A percentile compares a stretch with the other conserved stretches of the same genome.
These are phyloP conservation scores for Globisporangium sylvaticum DNA, from an alignment of 352 stramenopile genomes.

Conservation along the genomic window DNA sequence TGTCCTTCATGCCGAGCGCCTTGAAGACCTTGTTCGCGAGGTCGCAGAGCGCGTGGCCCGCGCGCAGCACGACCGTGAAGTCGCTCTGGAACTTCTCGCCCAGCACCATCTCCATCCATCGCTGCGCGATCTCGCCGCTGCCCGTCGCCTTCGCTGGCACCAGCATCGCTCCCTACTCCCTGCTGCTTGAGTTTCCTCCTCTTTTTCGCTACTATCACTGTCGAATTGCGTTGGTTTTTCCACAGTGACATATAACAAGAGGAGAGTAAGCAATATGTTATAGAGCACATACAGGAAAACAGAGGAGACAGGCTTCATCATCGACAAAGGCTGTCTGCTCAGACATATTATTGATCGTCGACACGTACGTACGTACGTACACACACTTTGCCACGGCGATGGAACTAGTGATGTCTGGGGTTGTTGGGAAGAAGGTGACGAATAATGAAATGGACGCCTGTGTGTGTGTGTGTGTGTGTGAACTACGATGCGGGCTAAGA, in stretches of 20 bases:
- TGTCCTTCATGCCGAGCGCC: slow-evolving; percentile 74
- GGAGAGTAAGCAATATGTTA: not conserved
- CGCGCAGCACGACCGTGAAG: slow-evolving; percentile 51
- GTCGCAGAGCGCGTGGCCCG: slow-evolving; percentile 59
- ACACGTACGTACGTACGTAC: not conserved
- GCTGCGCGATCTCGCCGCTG: slow-evolving; percentile 67
- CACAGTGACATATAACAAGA: not conserved
- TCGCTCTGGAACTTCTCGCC: slow-evolving; percentile 61
- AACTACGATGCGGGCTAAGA: not conserved
- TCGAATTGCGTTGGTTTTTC: not conserved
- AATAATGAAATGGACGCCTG: no score
- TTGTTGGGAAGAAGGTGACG: no score
- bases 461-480: no score
- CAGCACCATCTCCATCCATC: slow-evolving; percentile 88
- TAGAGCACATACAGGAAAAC: not conserved
- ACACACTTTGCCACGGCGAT: not conserved
- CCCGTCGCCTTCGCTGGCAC: slow-evolving; percentile 37
- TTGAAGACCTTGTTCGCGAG: slow-evolving; percentile 72
- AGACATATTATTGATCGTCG: not conserved
- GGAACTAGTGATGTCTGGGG: not conserved
- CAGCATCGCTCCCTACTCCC: slow-evolving; percentile 16
- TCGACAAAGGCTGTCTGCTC: not conserved
- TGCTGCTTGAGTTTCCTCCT: not conserved
- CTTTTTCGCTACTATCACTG: not conserved
- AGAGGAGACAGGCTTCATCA: not conserved